Evolutionary conservation across 495 filamentous ascomycete species (phyloP).

Genomic region (Staphylotrichum tortipilum): DNA sequence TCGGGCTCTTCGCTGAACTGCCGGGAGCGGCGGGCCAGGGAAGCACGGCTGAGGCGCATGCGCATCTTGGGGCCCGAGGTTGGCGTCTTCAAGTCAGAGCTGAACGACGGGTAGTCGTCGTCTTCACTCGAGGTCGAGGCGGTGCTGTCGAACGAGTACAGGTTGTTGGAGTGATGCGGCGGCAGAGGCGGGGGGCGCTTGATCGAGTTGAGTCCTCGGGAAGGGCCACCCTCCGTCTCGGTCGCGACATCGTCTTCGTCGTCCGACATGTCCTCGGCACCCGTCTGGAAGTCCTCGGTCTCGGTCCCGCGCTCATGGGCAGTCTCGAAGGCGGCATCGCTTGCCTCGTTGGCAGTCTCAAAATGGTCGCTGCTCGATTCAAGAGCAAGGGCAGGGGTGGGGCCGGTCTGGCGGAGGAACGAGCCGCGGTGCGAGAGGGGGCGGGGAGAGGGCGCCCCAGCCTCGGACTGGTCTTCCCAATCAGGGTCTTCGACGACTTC

Average conservation of each 20-base stretch:
- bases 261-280: constrained; percentile 68
- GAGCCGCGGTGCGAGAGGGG: constrained; percentile 11
- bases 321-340: constrained; percentile 79
- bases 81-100: constrained; percentile 45
- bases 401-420: constrained; percentile 7
- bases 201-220: constrained; percentile 36
- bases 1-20: constrained; percentile 55
- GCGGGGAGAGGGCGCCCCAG: constrained; percentile 22
- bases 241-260: constrained; percentile 64
- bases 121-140: constrained; percentile 85
- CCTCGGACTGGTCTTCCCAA: constrained; percentile 72
- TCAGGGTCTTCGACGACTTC: constrained; percentile 70
- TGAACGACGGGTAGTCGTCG: constrained; percentile 42
- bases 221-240: constrained; percentile 64
- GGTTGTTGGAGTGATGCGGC: constrained; percentile 34
- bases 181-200: constrained; percentile 28
- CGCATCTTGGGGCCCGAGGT: constrained; percentile 57
- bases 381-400: constrained; percentile 20
- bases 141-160: constrained; percentile 71
- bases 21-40: constrained; percentile 50
- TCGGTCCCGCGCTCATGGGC: constrained; percentile 76
- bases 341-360: constrained; percentile 76
- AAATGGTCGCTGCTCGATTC: constrained; percentile 52
- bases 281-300: constrained; percentile 92
- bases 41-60: constrained; percentile 56